Percentiles rank a stretch among this genome's conserved stretches.
phyloP scores from a whole-genome alignment of 306 rosid species.

The Luffa acutangula region DNA sequence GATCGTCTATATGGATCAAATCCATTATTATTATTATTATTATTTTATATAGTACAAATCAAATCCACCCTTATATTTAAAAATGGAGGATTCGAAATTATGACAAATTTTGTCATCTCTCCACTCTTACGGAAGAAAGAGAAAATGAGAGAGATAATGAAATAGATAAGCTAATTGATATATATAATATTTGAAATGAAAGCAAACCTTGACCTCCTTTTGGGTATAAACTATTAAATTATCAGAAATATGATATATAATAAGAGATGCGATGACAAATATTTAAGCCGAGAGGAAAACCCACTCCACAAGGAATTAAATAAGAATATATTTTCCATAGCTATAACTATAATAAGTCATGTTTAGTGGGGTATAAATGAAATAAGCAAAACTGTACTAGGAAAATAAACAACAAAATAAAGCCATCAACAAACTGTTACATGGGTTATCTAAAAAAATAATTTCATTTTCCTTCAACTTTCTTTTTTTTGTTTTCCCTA shows the following conservation, averaged over 20 bases:
- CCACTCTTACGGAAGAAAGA: neutral
- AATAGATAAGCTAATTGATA: neutral
- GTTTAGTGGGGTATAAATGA: neutral
- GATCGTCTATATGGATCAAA: neutral
- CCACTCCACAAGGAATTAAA: neutral
- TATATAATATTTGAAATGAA: neutral
- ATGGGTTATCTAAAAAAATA: neutral
- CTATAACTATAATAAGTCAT: neutral
- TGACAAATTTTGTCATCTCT: neutral
- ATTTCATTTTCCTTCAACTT: no score
- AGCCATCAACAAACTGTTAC: neutral
- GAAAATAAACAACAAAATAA: neutral
- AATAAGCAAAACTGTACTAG: neutral
- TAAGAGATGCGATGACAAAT: neutral
- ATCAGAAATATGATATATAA: neutral
- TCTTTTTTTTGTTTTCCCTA: no score
- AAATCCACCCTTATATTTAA: neutral
- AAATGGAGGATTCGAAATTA: neutral
- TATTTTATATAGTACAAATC: no score
- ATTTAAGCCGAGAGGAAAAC: neutral
- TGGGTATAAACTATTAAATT: neutral
- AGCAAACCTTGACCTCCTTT: neutral
- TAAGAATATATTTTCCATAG: neutral
- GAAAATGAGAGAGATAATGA: neutral
- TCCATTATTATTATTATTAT: no score